Evolutionary conservation across 2,329 filamentous ascomycete genomes (phyloP), one percentile per base, ranked within the genome.

Genomic region (Fusarium acutatum): DNA sequence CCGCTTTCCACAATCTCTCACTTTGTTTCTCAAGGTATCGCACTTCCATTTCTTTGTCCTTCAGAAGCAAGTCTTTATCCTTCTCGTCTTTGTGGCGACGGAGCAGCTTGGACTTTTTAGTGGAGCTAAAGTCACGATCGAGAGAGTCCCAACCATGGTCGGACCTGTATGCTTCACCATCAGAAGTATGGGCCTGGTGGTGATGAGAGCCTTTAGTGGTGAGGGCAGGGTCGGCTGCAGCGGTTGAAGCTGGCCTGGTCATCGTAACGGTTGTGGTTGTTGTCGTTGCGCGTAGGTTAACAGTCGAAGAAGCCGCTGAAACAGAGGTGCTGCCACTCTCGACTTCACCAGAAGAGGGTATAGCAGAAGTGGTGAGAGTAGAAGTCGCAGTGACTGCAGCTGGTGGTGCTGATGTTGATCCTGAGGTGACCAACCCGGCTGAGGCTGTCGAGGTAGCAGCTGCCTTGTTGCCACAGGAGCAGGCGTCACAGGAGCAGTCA

Each of bases 211-310:
- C 18, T n/a, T 54, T 30, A 26, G 35, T 18, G 30, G 35, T 38
- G 7, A 37, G 35, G 18, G 34, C 40, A 20, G 49, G 34, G 20
- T 26, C n/a, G 24, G 54, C 17, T 32, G n/a, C 38, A 38, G 38
- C 35, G 15, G 20, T 40, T 17, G 52, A 49, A 18, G 62, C 44
- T 14, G 68, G 46, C 18, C 44, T 47, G 10, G 34, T 38, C 35
- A 26, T 53, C 32, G 67, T 72, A 17, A 58, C 38, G 5, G 69
- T 72, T 26, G 57, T 68, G 10, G 63, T 69, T 50, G 53, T 64
- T n/a, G 46, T 54, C 11, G 46, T 46, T 22, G 26, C 22, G 24
- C 43, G 38, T 30, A 40, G 22, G 20, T 26, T 44, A 14, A n/a
- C 15, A 38, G 40, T n/a, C n/a, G 43, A 57, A 37, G 50, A 15